Percentiles rank a stretch among this genome's conserved stretches.
These are phyloP conservation scores for Alopecurus myosuroides DNA, from an alignment of 176 grass and related monocot genomes.

Conservation along the genomic window DNA sequence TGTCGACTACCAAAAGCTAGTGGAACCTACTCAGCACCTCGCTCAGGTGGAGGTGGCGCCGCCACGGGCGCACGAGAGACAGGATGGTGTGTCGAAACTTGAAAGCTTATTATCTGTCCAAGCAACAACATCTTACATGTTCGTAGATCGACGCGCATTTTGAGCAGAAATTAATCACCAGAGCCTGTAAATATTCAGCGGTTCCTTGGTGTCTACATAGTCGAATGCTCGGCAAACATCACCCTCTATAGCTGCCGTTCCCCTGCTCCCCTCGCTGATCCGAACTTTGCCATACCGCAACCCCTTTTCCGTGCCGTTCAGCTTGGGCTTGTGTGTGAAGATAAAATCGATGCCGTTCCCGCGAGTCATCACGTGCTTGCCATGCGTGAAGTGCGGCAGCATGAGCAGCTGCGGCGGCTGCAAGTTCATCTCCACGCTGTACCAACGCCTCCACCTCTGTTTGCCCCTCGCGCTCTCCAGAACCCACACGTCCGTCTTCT, in stretches of 20 bases:
- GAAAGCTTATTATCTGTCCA: too few relatives aligned
- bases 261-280: not conserved
- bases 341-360: not conserved
- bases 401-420: not conserved
- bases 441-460: not conserved
- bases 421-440: not conserved
- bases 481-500: not conserved
- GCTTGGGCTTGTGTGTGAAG: not conserved
- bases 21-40: too few relatives aligned
- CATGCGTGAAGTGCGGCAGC: not conserved
- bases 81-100: too few relatives aligned
- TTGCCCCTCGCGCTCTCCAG: not conserved
- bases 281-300: not conserved
- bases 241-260: not conserved
- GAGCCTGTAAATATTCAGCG: not conserved
- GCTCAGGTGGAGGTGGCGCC: too few relatives aligned
- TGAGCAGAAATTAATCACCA: not conserved
- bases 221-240: not conserved
- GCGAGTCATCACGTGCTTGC: not conserved
- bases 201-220: not conserved
- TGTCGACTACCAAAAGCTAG: too few relatives aligned
- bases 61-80: too few relatives aligned
- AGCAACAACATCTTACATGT: too few relatives aligned
- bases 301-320: too few relatives aligned
- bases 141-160: too few relatives aligned